phyloP scores from a whole-genome alignment of 495 filamentous ascomycete species.

The Trichoderma parareesei region DNA sequence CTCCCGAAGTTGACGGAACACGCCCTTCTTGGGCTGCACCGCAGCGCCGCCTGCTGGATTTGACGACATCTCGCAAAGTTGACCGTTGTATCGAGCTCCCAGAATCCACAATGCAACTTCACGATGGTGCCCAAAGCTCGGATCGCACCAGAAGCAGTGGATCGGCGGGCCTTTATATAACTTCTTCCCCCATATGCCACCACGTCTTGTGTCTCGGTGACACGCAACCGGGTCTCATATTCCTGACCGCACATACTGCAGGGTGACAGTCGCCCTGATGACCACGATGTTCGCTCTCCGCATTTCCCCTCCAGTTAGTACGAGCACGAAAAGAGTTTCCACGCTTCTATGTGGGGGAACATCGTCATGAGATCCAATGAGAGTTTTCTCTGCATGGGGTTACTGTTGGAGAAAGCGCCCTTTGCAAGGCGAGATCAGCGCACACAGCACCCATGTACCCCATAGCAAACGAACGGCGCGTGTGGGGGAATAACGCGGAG shows the following conservation, averaged over 20 bases:
- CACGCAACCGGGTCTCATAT: background rate
- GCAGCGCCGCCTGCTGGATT: background rate
- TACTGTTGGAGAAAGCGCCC: background rate
- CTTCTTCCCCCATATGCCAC: background rate
- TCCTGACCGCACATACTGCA: background rate
- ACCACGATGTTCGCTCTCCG: slow-evolving; percentile 6
- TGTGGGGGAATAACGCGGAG: background rate
- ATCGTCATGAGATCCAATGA: slow-evolving; percentile 5
- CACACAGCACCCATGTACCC: background rate
- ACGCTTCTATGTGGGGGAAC: slow-evolving; percentile 7
- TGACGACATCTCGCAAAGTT: background rate
- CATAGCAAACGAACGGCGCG: background rate
- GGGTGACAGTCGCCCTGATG: slow-evolving; percentile 3
- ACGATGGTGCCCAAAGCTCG: background rate
- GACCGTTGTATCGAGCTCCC: background rate
- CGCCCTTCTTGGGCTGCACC: slow-evolving; percentile 19
- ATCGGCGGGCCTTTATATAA: slow-evolving; percentile 7
- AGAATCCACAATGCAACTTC: background rate
- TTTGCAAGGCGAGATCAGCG: background rate
- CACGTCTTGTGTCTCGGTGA: background rate
- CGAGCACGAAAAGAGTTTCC: background rate
- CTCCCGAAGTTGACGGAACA: slow-evolving; percentile 27
- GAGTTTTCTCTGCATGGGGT: background rate
- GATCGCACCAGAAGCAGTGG: background rate
- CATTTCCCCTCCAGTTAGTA: background rate